These are phyloP conservation scores for Rhizopogon rudus DNA, from an alignment of 768 basidiomycete genomes.

Conservation along the genomic window DNA sequence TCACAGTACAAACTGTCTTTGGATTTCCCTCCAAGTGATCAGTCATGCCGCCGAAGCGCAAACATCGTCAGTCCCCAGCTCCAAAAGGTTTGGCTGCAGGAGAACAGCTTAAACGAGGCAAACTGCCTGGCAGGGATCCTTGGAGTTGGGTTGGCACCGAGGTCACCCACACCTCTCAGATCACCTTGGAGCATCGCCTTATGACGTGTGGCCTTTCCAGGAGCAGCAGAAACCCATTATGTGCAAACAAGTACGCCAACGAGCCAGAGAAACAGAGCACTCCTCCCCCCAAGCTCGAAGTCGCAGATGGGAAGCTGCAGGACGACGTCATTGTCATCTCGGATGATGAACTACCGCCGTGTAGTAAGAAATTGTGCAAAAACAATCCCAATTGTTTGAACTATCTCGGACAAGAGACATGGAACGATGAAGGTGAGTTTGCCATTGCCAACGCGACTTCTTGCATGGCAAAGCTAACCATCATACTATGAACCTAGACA, in stretches of 20 bases:
- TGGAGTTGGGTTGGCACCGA: constrained; percentile 84
- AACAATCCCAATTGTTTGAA: constrained; percentile 84
- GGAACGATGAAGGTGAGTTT: constrained; percentile 65
- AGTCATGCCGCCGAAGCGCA: constrained; percentile 56
- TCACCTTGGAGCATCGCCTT: constrained; percentile 61
- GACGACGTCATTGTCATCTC: constrained; percentile 68
- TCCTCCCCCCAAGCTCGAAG: constrained; percentile 4
- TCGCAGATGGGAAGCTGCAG: constrained; percentile 39
- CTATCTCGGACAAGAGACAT: constrained; percentile 78
- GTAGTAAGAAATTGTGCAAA: constrained; percentile 63
- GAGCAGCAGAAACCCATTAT: constrained; percentile 46
- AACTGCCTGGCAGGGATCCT: constrained; percentile 41
- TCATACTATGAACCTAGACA: constrained; percentile 33
- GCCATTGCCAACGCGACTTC: constrained; percentile 9
- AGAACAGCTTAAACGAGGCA: constrained; percentile 56
- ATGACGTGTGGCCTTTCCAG: constrained; percentile 63
- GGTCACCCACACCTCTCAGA: constrained; percentile 48
- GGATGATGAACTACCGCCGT: constrained; percentile 55
- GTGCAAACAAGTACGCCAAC: constrained; percentile 49
- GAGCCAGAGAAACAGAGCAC: constrained; percentile 14
- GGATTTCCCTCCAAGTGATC: background rate
- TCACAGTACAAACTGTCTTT: background rate
- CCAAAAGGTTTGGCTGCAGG: constrained; percentile 54
- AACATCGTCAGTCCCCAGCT: constrained; percentile 42
- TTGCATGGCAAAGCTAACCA: background rate